Evolutionary conservation across 2,329 filamentous ascomycete genomes (phyloP), one percentile per base, ranked within the genome.

Genomic region (Phymatotrichopsis omnivora): DNA sequence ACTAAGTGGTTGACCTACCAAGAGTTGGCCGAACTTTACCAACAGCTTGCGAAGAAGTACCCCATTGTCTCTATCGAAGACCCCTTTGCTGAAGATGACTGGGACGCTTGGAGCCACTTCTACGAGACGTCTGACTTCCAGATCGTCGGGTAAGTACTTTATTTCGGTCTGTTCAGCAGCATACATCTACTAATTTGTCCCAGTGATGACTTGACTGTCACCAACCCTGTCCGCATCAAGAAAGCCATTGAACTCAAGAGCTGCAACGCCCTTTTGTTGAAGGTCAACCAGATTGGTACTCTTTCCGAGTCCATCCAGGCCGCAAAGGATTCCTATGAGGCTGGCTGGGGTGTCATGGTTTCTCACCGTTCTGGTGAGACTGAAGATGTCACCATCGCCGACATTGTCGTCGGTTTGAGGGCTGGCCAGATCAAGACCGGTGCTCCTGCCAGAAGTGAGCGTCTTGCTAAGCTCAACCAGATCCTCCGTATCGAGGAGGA

Each of bases 81-180:
- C 68, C 91, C 91, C 65, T 98, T 98, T 71, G 89, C 85, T 57
- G 91, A 98, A 78, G 91, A 96, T 64, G 91, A 98, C 76, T 98
- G 91, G 91, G 89, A 96, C 78, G 91, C 91, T 54, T 98, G 91
- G 91, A 93, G 85, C 79, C 94, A 96, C 81, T 98, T 96, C 82
- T 94, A 82, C 82, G 95, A 95, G 83, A 91, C 85, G 62, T 86
- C 85, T 65, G 80, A 95, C 70, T 87, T 93, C 75, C 91, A 98
- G 77, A 86, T 98, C 65, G 91, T 98, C 59, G 91, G 70, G 68
- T 71, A 63, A 56, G 67, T 61, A 16, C n/a, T 29, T 24, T 28
- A 22, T 24, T 32, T 30, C 25, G 12, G 22, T 32, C 11, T 19
- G 31, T 16, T 28, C 7, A n/a, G n/a, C n/a, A n/a, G n/a, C n/a